phyloP scores from a whole-genome alignment of 768 basidiomycete species.

The Clitopilus passeckerianus region DNA sequence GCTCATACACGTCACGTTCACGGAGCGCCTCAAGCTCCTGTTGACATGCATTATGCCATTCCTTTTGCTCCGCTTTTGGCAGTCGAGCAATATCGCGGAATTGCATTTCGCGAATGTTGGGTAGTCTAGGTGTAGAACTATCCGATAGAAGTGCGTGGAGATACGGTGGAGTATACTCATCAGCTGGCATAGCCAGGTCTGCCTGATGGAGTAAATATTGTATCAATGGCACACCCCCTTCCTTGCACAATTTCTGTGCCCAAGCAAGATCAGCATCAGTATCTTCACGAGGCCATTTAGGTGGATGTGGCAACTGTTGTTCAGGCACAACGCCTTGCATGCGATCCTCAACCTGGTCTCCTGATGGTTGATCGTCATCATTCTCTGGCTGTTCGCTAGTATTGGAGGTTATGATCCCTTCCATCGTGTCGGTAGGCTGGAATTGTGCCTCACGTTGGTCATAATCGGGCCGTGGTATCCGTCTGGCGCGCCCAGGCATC shows the following conservation, averaged over 20 bases:
- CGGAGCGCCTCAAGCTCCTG: background rate
- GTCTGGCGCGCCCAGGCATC: too few species aligned
- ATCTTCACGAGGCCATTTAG: too few species aligned
- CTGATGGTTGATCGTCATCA: too few species aligned
- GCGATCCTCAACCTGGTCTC: background rate
- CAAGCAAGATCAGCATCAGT: background rate
- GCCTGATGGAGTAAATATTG: background rate
- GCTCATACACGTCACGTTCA: background rate
- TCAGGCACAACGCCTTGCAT: too few species aligned
- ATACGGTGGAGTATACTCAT: background rate
- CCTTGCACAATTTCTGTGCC: background rate
- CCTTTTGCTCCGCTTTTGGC: background rate
- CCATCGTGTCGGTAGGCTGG: too few species aligned
- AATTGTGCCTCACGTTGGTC: too few species aligned
- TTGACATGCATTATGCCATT: background rate
- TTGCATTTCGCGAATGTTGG: background rate
- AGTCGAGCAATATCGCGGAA: constrained; percentile 2
- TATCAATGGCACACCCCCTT: background rate
- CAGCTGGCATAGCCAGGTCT: background rate
- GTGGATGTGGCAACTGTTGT: too few species aligned
- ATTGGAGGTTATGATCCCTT: too few species aligned
- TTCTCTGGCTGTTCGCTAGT: too few species aligned
- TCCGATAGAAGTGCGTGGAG: too few species aligned
- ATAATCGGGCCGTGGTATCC: too few species aligned
- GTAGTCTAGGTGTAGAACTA: background rate